Percentiles rank a stretch among this genome's conserved stretches.
phyloP scores from a whole-genome alignment of 441 rosid species.

The Croton laevigatus region DNA sequence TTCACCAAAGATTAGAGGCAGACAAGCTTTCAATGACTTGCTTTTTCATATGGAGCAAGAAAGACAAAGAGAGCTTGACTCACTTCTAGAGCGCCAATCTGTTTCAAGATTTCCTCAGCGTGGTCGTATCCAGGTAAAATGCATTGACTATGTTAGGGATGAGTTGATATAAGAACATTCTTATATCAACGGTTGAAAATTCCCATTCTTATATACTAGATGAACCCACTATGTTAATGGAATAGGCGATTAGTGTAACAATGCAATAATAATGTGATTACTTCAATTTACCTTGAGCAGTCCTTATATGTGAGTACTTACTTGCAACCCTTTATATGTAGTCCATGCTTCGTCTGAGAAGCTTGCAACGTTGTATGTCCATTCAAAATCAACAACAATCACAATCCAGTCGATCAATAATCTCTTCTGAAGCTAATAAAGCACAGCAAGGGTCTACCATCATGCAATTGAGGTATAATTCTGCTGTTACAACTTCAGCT shows the following conservation, averaged over 20 bases:
- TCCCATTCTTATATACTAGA: no score
- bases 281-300: no score
- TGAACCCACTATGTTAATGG: no score
- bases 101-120: conserved; percentile 73
- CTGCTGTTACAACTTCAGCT: background rate
- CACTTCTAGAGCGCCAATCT: conserved; percentile 41
- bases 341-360: conserved; percentile 63
- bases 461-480: conserved; percentile 49
- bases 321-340: conserved; percentile 18
- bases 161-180: no score
- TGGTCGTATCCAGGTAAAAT: conserved; percentile 75
- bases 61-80: conserved; percentile 51
- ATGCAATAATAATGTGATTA: no score
- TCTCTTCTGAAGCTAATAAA: conserved; percentile 28
- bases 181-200: no score
- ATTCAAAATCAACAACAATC: conserved; percentile 42
- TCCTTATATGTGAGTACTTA: background rate
- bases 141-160: no score
- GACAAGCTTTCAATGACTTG: conserved; percentile 79
- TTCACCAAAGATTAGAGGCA: conserved; percentile 68
- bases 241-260: no score
- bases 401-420: conserved; percentile 22
- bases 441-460: conserved; percentile 41
- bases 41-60: conserved; percentile 57
- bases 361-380: conserved; percentile 50